These are phyloP conservation scores for Cladosporium halotolerans DNA, from an alignment of 2,329 filamentous ascomycete species.

Conservation along the genomic window DNA sequence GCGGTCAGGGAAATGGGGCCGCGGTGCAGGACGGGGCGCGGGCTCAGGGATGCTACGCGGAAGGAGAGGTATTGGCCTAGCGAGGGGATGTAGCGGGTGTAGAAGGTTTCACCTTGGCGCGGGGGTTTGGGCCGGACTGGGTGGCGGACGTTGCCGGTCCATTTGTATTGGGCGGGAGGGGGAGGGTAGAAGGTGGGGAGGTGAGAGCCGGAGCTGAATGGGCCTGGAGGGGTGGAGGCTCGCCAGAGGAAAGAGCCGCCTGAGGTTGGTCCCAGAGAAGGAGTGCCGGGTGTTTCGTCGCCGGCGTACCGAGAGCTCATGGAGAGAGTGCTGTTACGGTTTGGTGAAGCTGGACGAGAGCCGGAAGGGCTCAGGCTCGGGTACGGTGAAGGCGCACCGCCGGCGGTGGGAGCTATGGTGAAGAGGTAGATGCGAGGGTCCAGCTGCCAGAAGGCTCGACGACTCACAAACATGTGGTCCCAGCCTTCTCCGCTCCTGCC, in stretches of 20 bases:
- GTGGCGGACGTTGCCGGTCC: slow-evolving; percentile 73
- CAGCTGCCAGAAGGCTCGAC: slow-evolving; percentile 84
- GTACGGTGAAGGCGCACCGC: slow-evolving; percentile 36
- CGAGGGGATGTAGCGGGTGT: slow-evolving; percentile 78
- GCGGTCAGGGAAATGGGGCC: slow-evolving; percentile 42
- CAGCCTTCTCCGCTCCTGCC: slow-evolving; percentile 54
- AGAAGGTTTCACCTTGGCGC: slow-evolving; percentile 84
- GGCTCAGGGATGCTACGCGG: slow-evolving; percentile 68
- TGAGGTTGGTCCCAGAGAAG: slow-evolving; percentile 1
- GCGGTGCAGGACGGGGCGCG: slow-evolving; percentile 56
- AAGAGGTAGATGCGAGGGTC: slow-evolving; percentile 84
- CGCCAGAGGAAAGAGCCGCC: slow-evolving; percentile 23
- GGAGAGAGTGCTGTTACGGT: slow-evolving; percentile 16
- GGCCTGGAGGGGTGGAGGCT: slow-evolving; percentile 44
- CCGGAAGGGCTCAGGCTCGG: slow-evolving; percentile 45
- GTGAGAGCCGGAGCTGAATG: slow-evolving; percentile 76
- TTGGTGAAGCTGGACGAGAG: slow-evolving; percentile 47
- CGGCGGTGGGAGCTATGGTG: slow-evolving; percentile 57
- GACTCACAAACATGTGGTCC: slow-evolving; percentile 75
- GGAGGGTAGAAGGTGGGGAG: slow-evolving; percentile 89
- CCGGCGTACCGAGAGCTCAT: slow-evolving; percentile 4
- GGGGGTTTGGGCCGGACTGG: slow-evolving; percentile 83
- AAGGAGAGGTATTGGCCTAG: slow-evolving; percentile 82
- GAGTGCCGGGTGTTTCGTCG: slow-evolving; percentile 6
- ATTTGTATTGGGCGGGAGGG: slow-evolving; percentile 70